phyloP scores from a whole-genome alignment of 805 yeast species.

The Zygosaccharomyces rouxii region DNA sequence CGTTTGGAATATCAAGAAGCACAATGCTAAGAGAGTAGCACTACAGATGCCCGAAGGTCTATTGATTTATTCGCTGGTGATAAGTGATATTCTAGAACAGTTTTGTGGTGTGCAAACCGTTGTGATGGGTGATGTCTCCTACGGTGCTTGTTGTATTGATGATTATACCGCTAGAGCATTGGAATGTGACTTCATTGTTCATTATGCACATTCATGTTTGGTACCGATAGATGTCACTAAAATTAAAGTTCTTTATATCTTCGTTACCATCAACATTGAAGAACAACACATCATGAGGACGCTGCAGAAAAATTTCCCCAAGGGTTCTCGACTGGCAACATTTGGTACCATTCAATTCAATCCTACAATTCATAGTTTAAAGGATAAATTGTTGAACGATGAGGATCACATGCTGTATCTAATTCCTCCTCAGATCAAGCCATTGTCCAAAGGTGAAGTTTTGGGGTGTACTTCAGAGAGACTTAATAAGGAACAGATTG shows the following conservation, averaged over 20 bases:
- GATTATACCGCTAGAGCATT: constrained; percentile 90
- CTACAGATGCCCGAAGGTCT: constrained; percentile 97
- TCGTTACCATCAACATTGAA: constrained; percentile 89
- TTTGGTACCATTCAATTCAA: constrained; percentile 97
- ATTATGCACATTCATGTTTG: constrained; percentile 94
- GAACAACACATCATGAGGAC: constrained; percentile 78
- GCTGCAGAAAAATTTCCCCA: constrained; percentile 59
- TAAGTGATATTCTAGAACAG: constrained; percentile 90
- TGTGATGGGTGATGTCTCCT: constrained; percentile 98
- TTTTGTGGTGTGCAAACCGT: constrained; percentile 83
- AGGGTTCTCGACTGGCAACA: constrained; percentile 66
- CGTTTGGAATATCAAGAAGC: constrained; percentile 82
- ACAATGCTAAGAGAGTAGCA: constrained; percentile 76
- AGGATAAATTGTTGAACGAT: constrained; percentile 52
- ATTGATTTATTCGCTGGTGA: constrained; percentile 77
- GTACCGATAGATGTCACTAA: constrained; percentile 91
- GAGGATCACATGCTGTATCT: constrained; percentile 48
- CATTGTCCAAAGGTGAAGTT: constrained; percentile 92
- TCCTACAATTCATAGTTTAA: constrained; percentile 81
- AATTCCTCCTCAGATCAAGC: constrained; percentile 86
- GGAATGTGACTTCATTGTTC: constrained; percentile 91
- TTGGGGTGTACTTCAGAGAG: constrained; percentile 93
- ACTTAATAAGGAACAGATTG: constrained; percentile 55
- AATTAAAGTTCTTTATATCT: constrained; percentile 89
- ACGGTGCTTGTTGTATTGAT: constrained; percentile 98